Evolutionary conservation across 176 grass and related monocot species (phyloP), one percentile per base, ranked within the genome.

Genomic region (Thalia dealbata): DNA sequence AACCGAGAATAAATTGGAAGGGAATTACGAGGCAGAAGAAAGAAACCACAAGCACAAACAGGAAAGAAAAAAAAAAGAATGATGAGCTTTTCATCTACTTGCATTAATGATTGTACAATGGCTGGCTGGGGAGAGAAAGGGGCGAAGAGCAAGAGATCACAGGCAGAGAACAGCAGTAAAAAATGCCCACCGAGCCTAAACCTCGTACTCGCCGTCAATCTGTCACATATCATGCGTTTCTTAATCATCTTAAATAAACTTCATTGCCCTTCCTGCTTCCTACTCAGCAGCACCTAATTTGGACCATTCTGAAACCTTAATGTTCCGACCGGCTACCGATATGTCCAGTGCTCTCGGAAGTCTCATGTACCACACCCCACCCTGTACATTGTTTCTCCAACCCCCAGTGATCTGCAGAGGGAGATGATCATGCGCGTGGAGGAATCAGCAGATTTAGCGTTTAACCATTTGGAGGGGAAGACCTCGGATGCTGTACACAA

Each of bases 391-490:
- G 64, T 15, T 67, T 67, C 64, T 67, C 64, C 15, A 21, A 41
- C 26, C 16, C 18, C 32, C 18, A n/a, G 8, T 67, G 38, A 67
- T 41, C 15, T 67, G 32, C 32, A 41, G 0, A 67, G 18, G 16
- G 19, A 68, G 21, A 66, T 18, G 12, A 66, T 66, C n/a, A 6
- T 2, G 16, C 3, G 14, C 26, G 24, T 72, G 23, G 38, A 69
- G 16, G 38, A 45, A 69, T 16, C 38, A 44, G 15, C 14, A 67
- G 32, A 2, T 38, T 38, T 4, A 38, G 4, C 32, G 66, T 69
- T 30, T 30, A 72, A 19, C 48, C 70, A 72, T 72, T 30, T 52
- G 70, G 70, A 27, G 44, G 10, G 7, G n/a, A 10, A 72, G 70
- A 24, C 45, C 48, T 72, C 19, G 14, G 48, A 72, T 72, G 28